Base-by-base conservation (phyloP, 768 basidiomycete genomes). In the Xanthoconium purpureum region DNA sequence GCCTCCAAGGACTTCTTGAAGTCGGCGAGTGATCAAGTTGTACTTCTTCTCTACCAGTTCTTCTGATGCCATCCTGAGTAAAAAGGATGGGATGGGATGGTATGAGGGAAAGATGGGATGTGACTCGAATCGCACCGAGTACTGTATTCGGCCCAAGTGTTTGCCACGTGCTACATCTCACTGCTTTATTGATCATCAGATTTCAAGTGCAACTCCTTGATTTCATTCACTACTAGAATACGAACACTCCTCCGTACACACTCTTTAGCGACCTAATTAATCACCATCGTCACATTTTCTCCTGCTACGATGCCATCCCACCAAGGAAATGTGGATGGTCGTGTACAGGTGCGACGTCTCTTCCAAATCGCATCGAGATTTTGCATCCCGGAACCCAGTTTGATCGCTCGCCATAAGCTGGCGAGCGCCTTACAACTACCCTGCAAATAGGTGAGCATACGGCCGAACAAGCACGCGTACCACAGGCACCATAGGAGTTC, bases 1-100 rank as follows among this genome's bases (percentile, higher is more conserved):
- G 3, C 80, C 91, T 24, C 94, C 91, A 5, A 98, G 84, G 6
- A 91, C 87, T 71, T 99, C 97, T 61, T 91, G 84, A 32, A 98
- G 72, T 62, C 89, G 76, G 48, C 95, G 77, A 1, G 91, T 95
- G 55, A 99, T 95, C 44, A 97, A 75, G 28, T 89, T 81, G 76
- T 81, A 95, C 67, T 81, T 87, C 58, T 80, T 68, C 39, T 74
- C 73, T 2, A 72, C 66, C 43, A 71, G 54, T 32, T 57, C 64
- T n/a, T 66, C 52, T 17, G 66, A 62, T 43, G 72, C 58, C 77
- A 77, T 77, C 47, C 33, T 28, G 47, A 9, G 5, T 30, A 37
- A 54, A 30, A 42, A n/a, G n/a, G n/a, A n/a, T n/a, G n/a, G 30
- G 47, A 24, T 8, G 36, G 32, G 52, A 37, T 39, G 29, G 51